Conservation (phyloP, 176 grass and related monocot genomes). For the Cymbopogon citratus region DNA sequence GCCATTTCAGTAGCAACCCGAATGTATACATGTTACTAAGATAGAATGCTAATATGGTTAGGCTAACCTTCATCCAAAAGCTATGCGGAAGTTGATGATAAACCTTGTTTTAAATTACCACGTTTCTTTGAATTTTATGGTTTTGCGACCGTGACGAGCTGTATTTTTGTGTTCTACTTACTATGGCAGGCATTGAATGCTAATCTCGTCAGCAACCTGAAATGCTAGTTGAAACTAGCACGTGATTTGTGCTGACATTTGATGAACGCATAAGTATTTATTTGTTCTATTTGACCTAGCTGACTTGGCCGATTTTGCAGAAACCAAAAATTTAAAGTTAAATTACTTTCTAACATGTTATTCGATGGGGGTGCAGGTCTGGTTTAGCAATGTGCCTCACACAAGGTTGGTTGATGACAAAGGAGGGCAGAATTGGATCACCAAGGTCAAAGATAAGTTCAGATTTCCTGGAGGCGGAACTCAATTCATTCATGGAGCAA, state of each 20-base stretch:
- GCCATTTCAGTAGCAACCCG: neutral
- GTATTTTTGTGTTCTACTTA: neutral
- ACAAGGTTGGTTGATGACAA: conserved; percentile 93
- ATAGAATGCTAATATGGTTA: neutral
- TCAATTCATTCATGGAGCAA: conserved; percentile 88
- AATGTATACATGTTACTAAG: neutral
- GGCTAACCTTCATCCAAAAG: neutral
- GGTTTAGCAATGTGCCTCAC: conserved; percentile 96
- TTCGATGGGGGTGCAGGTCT: conserved; percentile 53
- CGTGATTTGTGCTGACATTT: conserved; percentile 4
- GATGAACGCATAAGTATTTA: neutral
- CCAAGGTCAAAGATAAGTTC: conserved; percentile 79
- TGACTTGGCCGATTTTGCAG: neutral
- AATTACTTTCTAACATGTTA: neutral
- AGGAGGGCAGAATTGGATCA: conserved; percentile 99
- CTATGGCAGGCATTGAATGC: neutral
- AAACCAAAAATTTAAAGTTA: neutral
- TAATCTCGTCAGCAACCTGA: neutral
- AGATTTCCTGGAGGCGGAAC: conserved; percentile 91
- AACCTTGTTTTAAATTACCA: neutral
- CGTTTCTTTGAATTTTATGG: neutral
- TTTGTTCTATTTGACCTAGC: neutral
- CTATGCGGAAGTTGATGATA: neutral
- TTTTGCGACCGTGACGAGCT: neutral
- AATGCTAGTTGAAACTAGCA: neutral